Evolutionary conservation across 352 stramenopile species (phyloP), one percentile per base, ranked within the genome.

Genomic region (Globisporangium cystogenes): DNA sequence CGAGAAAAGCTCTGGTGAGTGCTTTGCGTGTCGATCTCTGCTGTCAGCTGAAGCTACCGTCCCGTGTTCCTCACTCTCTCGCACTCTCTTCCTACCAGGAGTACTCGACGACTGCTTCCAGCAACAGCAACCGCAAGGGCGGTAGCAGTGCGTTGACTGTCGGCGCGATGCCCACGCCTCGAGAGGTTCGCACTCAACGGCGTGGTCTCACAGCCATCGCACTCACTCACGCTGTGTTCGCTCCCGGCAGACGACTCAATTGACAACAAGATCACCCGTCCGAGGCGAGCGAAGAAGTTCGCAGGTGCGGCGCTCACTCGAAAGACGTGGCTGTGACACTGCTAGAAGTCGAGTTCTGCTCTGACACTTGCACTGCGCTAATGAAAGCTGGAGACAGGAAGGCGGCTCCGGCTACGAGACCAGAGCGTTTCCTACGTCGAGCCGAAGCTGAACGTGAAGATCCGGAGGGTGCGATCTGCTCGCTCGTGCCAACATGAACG

Each of bases 391-490:
- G 62, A 64, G 50, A 42, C 53, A 0, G 50, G 64, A 29, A 68
- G 63, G 23, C 65, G 56, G 35, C 62, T 82, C 29, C 76, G 78
- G 15, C 53, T 66, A 7, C 76, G 79, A 48, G 68, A 70, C 50
- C 35, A 65, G 21, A 55, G 47, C 8, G 39, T 76, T 7, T 76
- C 68, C n/a, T 90, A 87, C 41, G 53, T 77, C 14, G 75, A 88
- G 45, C 69, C 76, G 1, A 82, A 72, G 42, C 48, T 87, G 33
- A 88, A 86, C 57, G 59, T 59, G 27, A 90, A 88, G 54, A 68
- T 87, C 40, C 75, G 76, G 0, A 65, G 64, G 49, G 80, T 90
- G 45, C 29, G 46, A 51, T 23, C 33, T 24, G 26, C 16, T 7
- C 18, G 7, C 27, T 29, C 11, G 11, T 31, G 6, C 24, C 58